Evolutionary conservation across 106 monocot genomes (phyloP), one percentile per base, ranked within the genome.

Genomic region (Dactylorhiza incarnata): DNA sequence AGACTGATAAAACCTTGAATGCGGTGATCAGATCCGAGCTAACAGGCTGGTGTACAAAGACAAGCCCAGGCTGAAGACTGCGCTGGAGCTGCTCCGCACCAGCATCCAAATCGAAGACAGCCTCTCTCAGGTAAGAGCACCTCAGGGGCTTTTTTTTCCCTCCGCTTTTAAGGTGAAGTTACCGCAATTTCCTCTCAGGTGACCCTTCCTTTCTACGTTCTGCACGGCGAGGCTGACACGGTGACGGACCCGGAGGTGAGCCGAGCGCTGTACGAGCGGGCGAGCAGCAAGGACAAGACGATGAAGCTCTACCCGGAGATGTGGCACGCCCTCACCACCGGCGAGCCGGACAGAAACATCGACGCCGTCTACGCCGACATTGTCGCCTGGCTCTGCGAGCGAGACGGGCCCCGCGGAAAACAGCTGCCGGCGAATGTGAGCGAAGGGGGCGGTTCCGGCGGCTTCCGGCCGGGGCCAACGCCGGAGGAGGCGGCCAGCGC

Each of bases 171-270:
- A 2, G 15, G 2, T 52, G 9, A 52, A 10, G 51, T 10, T 52
- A 8, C 12, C 51, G 2, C 52, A 9, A 37, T 37, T 37, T 0
- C 37, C 37, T 37, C 9, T 44, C 81, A 92, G 95, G 91, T 97
- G 78, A 87, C 49, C 67, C 20, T 99, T 24, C 89, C 91, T 10
- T 99, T 99, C 83, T 84, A 92, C 45, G 87, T 94, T 47, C 81
- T 99, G 44, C 99, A 99, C 59, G 99, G 99, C 8, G 82, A 91
- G 68, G 91, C 89, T 0, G 94, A 99, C 81, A 91, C 77, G 51
- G 99, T 99, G 75, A 94, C 99, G 0, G 99, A 99, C 75, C 99
- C 99, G 2, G 99, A 92, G 77, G 91, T 99, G 48, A 99, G 99
- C 77, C 75, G 87, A 54, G 89, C 89, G 19, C 72, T 99, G 59